Conservation (phyloP, 805 yeast species). For the Pichia californica region DNA sequence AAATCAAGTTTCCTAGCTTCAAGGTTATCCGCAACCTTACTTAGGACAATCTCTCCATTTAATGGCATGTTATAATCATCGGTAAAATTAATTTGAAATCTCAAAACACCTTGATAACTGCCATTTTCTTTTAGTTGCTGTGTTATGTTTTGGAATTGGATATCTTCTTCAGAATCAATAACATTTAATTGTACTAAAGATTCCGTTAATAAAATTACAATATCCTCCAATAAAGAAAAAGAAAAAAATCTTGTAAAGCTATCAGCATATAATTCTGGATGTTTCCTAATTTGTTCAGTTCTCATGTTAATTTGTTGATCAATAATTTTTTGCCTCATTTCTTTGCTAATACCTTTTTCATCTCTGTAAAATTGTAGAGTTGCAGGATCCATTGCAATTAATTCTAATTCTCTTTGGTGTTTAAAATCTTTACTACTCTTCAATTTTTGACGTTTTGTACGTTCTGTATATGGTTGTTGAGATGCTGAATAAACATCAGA, state of each 20-base stretch:
- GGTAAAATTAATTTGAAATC: slow-evolving; percentile 33
- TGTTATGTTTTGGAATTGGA: slow-evolving; percentile 17
- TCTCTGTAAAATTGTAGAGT: slow-evolving; percentile 36
- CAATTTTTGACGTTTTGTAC: slow-evolving; percentile 27
- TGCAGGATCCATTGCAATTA: slow-evolving; percentile 46
- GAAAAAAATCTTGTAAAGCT: slow-evolving; percentile 50
- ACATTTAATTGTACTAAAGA: slow-evolving; percentile 40
- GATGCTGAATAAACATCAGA: slow-evolving; percentile 33
- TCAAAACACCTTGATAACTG: slow-evolving; percentile 26
- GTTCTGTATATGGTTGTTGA: slow-evolving; percentile 37
- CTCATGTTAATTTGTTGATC: slow-evolving; percentile 19
- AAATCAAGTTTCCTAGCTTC: slow-evolving; percentile 46
- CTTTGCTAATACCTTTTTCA: slow-evolving; percentile 16
- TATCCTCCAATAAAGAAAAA: slow-evolving; percentile 34
- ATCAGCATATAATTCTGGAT: slow-evolving; percentile 31
- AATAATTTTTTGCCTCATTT: slow-evolving; percentile 20
- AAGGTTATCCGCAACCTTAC: slow-evolving; percentile 32
- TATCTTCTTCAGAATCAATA: slow-evolving; percentile 17
- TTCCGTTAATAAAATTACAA: slow-evolving; percentile 36
- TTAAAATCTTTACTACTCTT: slow-evolving; percentile 24
- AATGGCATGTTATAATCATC: slow-evolving; percentile 42
- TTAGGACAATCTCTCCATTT: slow-evolving; percentile 41
- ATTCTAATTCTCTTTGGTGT: slow-evolving; percentile 20
- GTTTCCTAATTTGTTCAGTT: slow-evolving; percentile 10
- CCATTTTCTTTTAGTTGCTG: slow-evolving; percentile 25